Percentiles rank a stretch among this genome's conserved stretches.
These are phyloP conservation scores for Chaetomidium leptoderma DNA, from an alignment of 495 filamentous ascomycete species.

Conservation along the genomic window DNA sequence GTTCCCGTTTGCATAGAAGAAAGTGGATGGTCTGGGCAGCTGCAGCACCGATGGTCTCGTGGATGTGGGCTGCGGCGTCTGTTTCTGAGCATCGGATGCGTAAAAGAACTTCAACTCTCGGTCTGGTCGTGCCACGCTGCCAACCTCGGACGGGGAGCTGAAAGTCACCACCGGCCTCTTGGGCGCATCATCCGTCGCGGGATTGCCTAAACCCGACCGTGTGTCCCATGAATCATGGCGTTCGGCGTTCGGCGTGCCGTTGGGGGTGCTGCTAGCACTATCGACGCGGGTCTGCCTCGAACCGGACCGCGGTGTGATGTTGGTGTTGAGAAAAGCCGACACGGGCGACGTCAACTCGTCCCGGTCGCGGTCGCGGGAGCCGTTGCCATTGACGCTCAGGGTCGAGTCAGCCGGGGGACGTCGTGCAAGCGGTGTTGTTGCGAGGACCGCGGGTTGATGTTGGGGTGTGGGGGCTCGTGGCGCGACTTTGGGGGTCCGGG, in stretches of 20 bases:
- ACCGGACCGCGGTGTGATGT: constrained; percentile 69
- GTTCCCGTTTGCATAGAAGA: constrained; percentile 54
- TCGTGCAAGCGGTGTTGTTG: constrained; percentile 34
- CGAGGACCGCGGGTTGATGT: constrained; percentile 31
- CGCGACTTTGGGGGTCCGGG: constrained; percentile 48
- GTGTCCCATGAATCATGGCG: constrained; percentile 40
- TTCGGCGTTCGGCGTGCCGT: constrained; percentile 48
- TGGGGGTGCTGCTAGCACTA: constrained; percentile 58
- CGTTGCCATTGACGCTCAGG: constrained; percentile 15
- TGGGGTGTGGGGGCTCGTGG: constrained; percentile 26
- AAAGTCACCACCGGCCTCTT: constrained; percentile 31
- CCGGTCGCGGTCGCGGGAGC: constrained; percentile 18
- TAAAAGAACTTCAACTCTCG: constrained; percentile 68
- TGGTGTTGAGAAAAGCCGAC: constrained; percentile 54
- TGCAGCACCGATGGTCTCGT: constrained; percentile 21
- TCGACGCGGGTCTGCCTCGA: constrained; percentile 63
- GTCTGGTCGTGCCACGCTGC: constrained; percentile 26
- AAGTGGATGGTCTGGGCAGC: constrained; percentile 45
- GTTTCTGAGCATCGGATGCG: constrained; percentile 61
- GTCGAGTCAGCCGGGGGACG: constrained; percentile 27
- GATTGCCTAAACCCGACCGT: constrained; percentile 34
- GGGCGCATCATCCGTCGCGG: constrained; percentile 29
- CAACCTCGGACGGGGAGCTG: constrained; percentile 30
- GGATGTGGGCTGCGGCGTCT: constrained; percentile 29
- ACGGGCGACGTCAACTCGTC: constrained; percentile 43